phyloP scores from a whole-genome alignment of 305 asterid species.

The Stenogyne calaminthoides region DNA sequence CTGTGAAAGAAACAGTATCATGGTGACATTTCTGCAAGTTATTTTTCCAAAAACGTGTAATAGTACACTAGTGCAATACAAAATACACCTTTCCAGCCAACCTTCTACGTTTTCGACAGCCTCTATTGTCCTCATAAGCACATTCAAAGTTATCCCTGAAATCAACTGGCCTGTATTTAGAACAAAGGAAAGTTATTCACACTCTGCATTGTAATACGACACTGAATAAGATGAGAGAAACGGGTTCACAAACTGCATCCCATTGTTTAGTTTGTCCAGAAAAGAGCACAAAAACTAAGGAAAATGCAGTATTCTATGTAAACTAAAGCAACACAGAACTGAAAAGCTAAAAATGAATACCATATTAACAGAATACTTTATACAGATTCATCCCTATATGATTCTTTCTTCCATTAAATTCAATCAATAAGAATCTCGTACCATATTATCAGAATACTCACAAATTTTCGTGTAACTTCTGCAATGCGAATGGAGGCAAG shows the following conservation, averaged over 20 bases:
- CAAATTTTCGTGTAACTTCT: slow-evolving; percentile 56
- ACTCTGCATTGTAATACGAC: slow-evolving; percentile 14
- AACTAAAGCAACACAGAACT: background rate
- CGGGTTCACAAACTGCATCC: background rate
- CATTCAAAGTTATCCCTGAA: slow-evolving; percentile 40
- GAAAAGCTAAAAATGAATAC: background rate
- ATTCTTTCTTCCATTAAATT: background rate
- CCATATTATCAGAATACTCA: slow-evolving; percentile 38
- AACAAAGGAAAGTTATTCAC: slow-evolving; percentile 23
- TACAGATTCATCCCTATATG: background rate
- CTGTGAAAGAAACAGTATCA: slow-evolving; percentile 36
- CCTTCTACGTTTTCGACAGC: slow-evolving; percentile 82
- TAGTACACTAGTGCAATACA: slow-evolving; percentile 13
- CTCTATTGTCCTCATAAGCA: slow-evolving; percentile 38
- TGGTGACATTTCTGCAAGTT: slow-evolving; percentile 25
- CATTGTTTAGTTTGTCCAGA: background rate
- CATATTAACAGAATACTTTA: background rate
- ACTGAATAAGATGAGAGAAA: background rate
- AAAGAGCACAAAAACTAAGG: background rate
- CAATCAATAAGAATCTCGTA: background rate
- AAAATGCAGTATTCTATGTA: background rate
- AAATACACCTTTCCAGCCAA: slow-evolving; percentile 39
- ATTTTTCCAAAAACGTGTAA: slow-evolving; percentile 5
- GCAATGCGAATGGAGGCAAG: slow-evolving; percentile 76
- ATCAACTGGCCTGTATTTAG: slow-evolving; percentile 61